phyloP scores from a whole-genome alignment of 2,329 filamentous ascomycete genomes.

The Pleoardoris graminearum region DNA sequence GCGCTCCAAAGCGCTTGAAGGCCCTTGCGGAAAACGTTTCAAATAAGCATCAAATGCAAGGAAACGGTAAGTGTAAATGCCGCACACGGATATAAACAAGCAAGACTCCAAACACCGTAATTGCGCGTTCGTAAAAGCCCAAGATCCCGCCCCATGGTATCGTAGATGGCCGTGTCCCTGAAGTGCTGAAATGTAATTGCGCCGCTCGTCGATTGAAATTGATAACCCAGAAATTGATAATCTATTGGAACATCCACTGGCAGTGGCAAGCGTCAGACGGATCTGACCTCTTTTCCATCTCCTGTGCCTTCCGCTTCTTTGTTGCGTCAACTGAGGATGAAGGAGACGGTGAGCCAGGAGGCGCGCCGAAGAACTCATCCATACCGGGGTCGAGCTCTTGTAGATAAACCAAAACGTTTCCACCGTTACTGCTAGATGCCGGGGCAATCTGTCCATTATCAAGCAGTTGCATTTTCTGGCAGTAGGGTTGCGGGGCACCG shows the following conservation, averaged over 20 bases:
- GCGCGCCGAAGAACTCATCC: constrained; percentile 26
- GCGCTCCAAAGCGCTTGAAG: background rate
- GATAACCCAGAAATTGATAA: background rate
- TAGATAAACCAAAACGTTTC: constrained; percentile 45
- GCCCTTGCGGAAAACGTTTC: background rate
- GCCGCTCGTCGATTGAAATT: constrained; percentile 5
- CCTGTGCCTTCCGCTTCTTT: constrained; percentile 18
- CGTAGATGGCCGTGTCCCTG: constrained; percentile 2
- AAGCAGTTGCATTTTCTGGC: constrained; percentile 65
- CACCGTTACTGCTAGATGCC: constrained; percentile 37
- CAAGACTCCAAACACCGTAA: constrained; percentile 9
- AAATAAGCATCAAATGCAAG: background rate
- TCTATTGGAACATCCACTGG: constrained; percentile 46
- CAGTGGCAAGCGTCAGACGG: constrained; percentile 42
- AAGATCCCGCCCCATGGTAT: constrained; percentile 9
- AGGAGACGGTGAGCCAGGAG: constrained; percentile 12
- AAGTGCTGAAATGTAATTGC: constrained; percentile 12
- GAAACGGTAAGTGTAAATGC: background rate
- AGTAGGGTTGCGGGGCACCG: constrained; percentile 59
- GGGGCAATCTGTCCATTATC: constrained; percentile 53
- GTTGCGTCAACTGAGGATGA: constrained; percentile 9
- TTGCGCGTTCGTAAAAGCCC: background rate
- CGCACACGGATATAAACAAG: background rate
- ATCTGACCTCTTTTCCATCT: constrained; percentile 27
- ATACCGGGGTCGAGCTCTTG: constrained; percentile 47